Percentiles rank a stretch among this genome's conserved stretches.
These are phyloP conservation scores for Limonium bicolor DNA, from an alignment of 148 eudicot genomes.

Conservation along the genomic window DNA sequence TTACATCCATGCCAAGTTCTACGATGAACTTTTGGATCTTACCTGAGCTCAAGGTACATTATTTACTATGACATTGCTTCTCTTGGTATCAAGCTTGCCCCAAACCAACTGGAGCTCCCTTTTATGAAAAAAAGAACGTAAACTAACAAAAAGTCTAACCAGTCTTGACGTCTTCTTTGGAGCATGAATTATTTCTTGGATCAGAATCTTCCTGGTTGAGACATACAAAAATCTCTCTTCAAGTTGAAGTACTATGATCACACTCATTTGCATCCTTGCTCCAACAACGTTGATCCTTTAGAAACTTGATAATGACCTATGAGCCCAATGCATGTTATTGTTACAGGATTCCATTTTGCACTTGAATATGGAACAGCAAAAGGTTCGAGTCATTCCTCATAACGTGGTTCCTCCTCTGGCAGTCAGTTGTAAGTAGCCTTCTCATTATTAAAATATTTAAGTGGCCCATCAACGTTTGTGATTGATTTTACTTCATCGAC, in stretches of 20 bases:
- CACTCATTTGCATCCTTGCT: too few species aligned
- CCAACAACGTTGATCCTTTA: too few species aligned
- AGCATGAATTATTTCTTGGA: background rate
- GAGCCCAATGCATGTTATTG: background rate
- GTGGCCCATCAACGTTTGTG: too few species aligned
- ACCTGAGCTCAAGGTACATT: constrained; percentile 45
- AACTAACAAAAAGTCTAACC: too few species aligned
- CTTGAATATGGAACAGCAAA: constrained; percentile 61
- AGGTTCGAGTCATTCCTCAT: constrained; percentile 76
- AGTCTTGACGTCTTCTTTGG: background rate
- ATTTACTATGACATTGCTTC: too few species aligned
- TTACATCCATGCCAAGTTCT: constrained; percentile 32
- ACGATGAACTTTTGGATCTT: constrained; percentile 36
- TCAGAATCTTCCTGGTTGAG: background rate
- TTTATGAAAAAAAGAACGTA: background rate
- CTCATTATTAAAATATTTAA: background rate
- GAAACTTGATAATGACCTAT: too few species aligned
- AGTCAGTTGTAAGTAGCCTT: constrained; percentile 71
- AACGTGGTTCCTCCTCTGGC: constrained; percentile 65
- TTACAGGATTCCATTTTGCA: constrained; percentile 40
- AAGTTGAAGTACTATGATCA: too few species aligned
- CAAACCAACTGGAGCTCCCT: background rate
- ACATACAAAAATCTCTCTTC: too few species aligned
- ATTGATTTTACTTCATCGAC: too few species aligned
- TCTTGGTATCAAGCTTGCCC: too few species aligned